Conservation (phyloP, 108 stramenopile genomes). For the Pseudonitzschia delicatissima region DNA sequence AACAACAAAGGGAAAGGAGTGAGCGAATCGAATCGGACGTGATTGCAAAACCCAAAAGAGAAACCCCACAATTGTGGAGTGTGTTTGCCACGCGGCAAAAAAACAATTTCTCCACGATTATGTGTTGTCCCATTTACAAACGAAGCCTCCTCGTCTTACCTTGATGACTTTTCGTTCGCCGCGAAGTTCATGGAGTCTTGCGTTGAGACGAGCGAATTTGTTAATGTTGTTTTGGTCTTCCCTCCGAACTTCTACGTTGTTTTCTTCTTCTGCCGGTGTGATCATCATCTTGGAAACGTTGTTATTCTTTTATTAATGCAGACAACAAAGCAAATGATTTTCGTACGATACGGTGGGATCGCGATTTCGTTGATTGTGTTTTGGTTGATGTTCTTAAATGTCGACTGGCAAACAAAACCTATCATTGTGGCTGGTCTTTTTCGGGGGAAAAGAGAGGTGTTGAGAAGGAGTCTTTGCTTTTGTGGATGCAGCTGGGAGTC, state of each 20-base stretch:
- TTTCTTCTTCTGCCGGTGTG: slow-evolving; percentile 69
- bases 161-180: slow-evolving; percentile 55
- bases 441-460: too few species aligned
- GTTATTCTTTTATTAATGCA: background rate
- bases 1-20: background rate
- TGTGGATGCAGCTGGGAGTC: too few species aligned
- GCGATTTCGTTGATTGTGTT: background rate
- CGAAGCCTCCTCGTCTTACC: slow-evolving; percentile 43
- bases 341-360: too few species aligned
- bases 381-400: background rate
- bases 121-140: too few species aligned
- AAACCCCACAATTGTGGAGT: too few species aligned
- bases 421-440: too few species aligned
- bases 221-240: slow-evolving; percentile 93
- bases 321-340: too few species aligned
- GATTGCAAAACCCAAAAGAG: too few species aligned
- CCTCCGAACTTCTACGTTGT: slow-evolving; percentile 77
- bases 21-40: too few species aligned
- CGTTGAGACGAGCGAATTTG: slow-evolving; percentile 90
- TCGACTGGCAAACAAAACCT: too few species aligned
- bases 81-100: too few species aligned
- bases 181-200: slow-evolving; percentile 73
- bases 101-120: background rate
- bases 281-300: slow-evolving; percentile 41
- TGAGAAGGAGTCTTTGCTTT: too few species aligned